These are phyloP conservation scores for Grosmannia penicillata DNA, from an alignment of 2,329 filamentous ascomycete genomes.

Conservation along the genomic window DNA sequence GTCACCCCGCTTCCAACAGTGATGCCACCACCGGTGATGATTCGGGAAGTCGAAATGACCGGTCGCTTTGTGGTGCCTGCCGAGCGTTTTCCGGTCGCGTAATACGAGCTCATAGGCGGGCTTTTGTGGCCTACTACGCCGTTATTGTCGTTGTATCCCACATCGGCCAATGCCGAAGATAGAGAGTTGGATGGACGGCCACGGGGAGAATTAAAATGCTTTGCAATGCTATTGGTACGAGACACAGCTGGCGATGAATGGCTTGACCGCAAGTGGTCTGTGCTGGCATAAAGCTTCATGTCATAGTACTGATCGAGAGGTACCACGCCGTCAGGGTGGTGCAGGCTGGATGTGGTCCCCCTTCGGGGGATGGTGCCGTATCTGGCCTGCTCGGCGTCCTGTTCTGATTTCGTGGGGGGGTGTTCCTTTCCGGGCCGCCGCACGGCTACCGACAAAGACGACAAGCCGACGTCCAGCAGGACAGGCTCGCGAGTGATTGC, in stretches of 20 bases:
- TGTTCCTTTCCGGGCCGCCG: constrained; percentile 32
- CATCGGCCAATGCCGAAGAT: constrained; percentile 15
- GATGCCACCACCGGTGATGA: constrained; percentile 17
- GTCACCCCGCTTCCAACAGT: constrained; percentile 24
- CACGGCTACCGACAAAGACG: constrained; percentile 79
- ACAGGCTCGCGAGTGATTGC: constrained; percentile 85
- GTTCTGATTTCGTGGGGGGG: too few species aligned
- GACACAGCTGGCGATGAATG: constrained; percentile 17
- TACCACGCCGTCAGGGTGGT: constrained; percentile 18
- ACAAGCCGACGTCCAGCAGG: constrained; percentile 76
- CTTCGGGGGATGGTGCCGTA: too few species aligned
- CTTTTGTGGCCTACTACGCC: constrained; percentile 12
- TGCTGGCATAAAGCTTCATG: constrained; percentile 58
- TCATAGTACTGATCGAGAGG: constrained; percentile 52
- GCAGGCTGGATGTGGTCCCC: constrained; percentile 1
- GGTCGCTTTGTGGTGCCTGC: constrained; percentile 6
- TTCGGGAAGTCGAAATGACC: background rate
- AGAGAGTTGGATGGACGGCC: constrained; percentile 28
- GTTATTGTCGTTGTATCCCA: constrained; percentile 11
- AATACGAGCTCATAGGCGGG: constrained; percentile 12
- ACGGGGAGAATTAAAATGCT: constrained; percentile 17
- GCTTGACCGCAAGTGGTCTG: constrained; percentile 50
- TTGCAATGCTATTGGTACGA: constrained; percentile 15
- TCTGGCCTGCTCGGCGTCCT: constrained; percentile 11
- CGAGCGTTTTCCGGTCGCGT: constrained; percentile 3